These are phyloP conservation scores for Clathrospora elynae DNA, from an alignment of 2,329 filamentous ascomycete genomes.

Conservation along the genomic window DNA sequence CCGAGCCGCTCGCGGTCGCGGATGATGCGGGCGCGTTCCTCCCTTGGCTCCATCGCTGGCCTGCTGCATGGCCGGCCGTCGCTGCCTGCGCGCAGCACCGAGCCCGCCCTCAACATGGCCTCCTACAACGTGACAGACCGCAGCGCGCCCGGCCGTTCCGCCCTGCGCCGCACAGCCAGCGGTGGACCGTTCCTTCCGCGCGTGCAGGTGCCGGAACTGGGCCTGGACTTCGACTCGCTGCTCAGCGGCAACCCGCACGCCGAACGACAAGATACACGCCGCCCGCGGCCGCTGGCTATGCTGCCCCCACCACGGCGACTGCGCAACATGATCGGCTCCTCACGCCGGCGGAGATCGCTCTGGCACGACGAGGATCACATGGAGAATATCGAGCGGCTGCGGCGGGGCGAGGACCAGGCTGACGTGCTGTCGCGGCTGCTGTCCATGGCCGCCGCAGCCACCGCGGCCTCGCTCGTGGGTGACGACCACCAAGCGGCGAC, in stretches of 20 bases:
- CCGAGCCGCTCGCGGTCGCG: slow-evolving; percentile 38
- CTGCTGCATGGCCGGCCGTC: slow-evolving; percentile 40
- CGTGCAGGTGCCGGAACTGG: slow-evolving; percentile 45
- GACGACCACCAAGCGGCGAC: slow-evolving; percentile 61
- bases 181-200: slow-evolving; percentile 43
- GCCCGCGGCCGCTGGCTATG: slow-evolving; percentile 32
- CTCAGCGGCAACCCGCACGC: slow-evolving; percentile 21
- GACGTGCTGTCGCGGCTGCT: slow-evolving; percentile 65
- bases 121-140: slow-evolving; percentile 23
- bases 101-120: slow-evolving; percentile 20
- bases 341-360: slow-evolving; percentile 60
- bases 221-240: slow-evolving; percentile 47
- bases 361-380: slow-evolving; percentile 35
- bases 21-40: slow-evolving; percentile 44
- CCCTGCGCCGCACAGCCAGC: slow-evolving; percentile 28
- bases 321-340: slow-evolving; percentile 51
- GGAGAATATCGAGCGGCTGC: slow-evolving; percentile 42
- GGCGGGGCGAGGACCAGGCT: slow-evolving; percentile 65
- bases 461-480: slow-evolving; percentile 68
- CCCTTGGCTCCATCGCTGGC: slow-evolving; percentile 43
- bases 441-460: slow-evolving; percentile 67
- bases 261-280: slow-evolving; percentile 24
- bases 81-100: slow-evolving; percentile 23
- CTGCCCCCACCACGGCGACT: slow-evolving; percentile 45
- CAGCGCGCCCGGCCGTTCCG: slow-evolving; percentile 24